Conservation (phyloP, 2,329 filamentous ascomycete genomes). For the Sphaerulina populicola region DNA sequence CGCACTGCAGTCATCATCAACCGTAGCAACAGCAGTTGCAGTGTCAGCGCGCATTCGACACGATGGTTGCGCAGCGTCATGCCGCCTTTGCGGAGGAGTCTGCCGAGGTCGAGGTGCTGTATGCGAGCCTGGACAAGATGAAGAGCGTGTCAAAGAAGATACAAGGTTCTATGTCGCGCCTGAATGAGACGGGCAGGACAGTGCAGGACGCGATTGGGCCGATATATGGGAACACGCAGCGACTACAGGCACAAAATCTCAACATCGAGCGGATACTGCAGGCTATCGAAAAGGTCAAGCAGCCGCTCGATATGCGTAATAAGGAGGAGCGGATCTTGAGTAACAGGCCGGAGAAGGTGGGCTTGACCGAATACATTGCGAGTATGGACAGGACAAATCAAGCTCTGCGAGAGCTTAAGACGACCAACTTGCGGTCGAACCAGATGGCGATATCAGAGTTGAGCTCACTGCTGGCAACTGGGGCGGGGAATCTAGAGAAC, state of each 20-base stretch:
- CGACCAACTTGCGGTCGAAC: slow-evolving; percentile 85
- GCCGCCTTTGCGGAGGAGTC: slow-evolving; percentile 57
- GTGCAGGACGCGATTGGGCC: slow-evolving; percentile 88
- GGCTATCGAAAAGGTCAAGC: slow-evolving; percentile 78
- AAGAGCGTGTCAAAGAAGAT: slow-evolving; percentile 92
- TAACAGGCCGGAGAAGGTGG: slow-evolving; percentile 64
- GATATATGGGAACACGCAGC: slow-evolving; percentile 84
- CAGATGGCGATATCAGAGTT: slow-evolving; percentile 80
- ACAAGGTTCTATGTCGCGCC: slow-evolving; percentile 70
- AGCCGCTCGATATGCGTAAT: slow-evolving; percentile 86
- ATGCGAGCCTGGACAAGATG: slow-evolving; percentile 77
- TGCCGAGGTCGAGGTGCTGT: slow-evolving; percentile 59
- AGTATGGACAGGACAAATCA: slow-evolving; percentile 84
- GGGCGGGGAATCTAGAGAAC: slow-evolving; percentile 73
- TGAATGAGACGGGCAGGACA: slow-evolving; percentile 81
- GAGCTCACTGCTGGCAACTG: slow-evolving; percentile 65
- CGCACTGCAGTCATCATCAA: too few species aligned
- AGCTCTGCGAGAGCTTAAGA: slow-evolving; percentile 73
- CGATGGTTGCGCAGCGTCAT: slow-evolving; percentile 50
- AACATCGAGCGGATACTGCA: slow-evolving; percentile 82
- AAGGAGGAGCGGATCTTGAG: slow-evolving; percentile 88
- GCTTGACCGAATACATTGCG: slow-evolving; percentile 73
- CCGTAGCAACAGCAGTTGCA: too few species aligned
- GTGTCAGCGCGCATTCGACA: not conserved
- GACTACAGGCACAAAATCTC: slow-evolving; percentile 73